Conservation (phyloP, 2,329 filamentous ascomycete genomes). For the Uncinocarpus reesii region DNA sequence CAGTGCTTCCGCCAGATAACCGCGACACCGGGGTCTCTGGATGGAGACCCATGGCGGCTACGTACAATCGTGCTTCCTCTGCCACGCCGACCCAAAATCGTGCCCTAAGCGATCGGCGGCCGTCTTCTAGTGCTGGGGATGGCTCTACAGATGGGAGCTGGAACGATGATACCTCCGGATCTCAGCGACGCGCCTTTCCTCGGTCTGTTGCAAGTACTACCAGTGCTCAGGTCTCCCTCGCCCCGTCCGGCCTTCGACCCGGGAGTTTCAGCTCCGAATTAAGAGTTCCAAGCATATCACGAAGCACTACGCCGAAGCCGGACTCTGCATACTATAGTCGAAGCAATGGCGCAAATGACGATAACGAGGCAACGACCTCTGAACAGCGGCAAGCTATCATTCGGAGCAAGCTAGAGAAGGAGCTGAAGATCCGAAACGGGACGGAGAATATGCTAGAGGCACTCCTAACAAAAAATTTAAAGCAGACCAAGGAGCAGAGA, state of each 20-base stretch:
- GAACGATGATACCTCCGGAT: constrained; percentile 26
- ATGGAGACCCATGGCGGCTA: constrained; percentile 40
- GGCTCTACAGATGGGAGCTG: constrained; percentile 32
- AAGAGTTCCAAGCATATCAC: constrained; percentile 56
- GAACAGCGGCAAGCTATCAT: constrained; percentile 67
- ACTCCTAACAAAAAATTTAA: constrained; percentile 84
- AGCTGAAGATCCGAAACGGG: constrained; percentile 95
- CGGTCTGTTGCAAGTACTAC: constrained; percentile 49
- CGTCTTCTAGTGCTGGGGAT: constrained; percentile 32
- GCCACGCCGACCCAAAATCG: constrained; percentile 35
- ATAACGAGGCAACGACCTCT: constrained; percentile 49
- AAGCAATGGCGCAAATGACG: constrained; percentile 44
- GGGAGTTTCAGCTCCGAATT: constrained; percentile 88
- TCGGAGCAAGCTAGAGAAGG: constrained; percentile 79
- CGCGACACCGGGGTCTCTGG: constrained; percentile 25
- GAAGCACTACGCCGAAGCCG: constrained; percentile 47
- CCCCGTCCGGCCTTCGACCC: constrained; percentile 59
- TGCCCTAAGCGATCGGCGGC: constrained; percentile 28
- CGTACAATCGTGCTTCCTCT: constrained; percentile 34
- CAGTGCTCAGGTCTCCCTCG: constrained; percentile 59
- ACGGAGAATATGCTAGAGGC: constrained; percentile 97
- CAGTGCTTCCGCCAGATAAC: constrained; percentile 12
- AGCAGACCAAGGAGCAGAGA: constrained; percentile 82
- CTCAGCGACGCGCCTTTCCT: constrained; percentile 40
- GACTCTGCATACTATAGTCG: constrained; percentile 45